Base-by-base conservation (phyloP, 108 stramenopile genomes). In the Epipyxis sp. region DNA sequence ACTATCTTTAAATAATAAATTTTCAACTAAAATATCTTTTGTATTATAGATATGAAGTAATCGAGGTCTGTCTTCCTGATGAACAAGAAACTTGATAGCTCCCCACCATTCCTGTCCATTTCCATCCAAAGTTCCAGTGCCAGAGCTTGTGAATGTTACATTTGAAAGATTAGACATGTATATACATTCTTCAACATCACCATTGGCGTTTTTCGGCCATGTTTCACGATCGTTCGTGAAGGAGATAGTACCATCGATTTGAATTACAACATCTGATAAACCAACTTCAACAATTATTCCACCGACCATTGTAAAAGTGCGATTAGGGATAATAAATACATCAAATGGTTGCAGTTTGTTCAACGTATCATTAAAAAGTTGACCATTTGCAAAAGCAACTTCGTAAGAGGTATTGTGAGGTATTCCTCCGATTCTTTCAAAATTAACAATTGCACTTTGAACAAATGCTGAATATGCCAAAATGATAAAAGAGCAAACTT, bases 21-120 rank as follows among this genome's bases (percentile, higher is more conserved):
- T 80, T 72, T 88, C 85, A 1, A 88, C 59, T 10, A 84, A 59
- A 41, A 88, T 35, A 46, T 84, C 59, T 40, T 80, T 54, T 39
- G 78, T 59, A 2, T 0, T 35, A 27, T 71, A 59, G 42, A 88
- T 72, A 6, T 41, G 54, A 20, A 88, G 32, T 29, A 88, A 43
- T 10, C 78, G 42, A 25, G 88, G 88, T 40, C 88, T 59, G 68
- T 79, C 59, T 42, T 88, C 85, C 35, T 62, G 44, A 16, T 74
- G 32, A 32, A 59, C 41, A 0, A 88, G 20, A 59, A 86, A 88
- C 25, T 85, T 85, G 39, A 86, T 78, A 32, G 84, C 37, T 35
- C 88, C 88, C 88, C 88, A 88, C 77, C 82, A 88, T 37, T 79
- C 80, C 16, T 32, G 40, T 6, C 86, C 86, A 59, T 82, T 54